Conservation (phyloP, 2,329 filamentous ascomycete genomes). For the Dothistroma septosporum region DNA sequence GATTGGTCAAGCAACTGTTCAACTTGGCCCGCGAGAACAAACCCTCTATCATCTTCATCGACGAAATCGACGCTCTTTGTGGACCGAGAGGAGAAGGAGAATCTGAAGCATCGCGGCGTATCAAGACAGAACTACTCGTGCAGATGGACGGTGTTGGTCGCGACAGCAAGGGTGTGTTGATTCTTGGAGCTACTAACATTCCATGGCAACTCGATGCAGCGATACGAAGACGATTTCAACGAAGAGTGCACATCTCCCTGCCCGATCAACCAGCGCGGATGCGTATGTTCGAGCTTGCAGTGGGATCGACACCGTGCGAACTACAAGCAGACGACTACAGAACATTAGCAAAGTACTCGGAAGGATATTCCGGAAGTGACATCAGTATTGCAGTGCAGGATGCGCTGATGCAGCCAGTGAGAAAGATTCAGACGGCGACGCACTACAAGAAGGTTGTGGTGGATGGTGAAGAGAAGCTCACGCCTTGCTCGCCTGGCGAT, state of each 20-base stretch:
- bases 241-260: constrained; percentile 89
- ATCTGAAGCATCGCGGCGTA: constrained; percentile 92
- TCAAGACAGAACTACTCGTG: constrained; percentile 97
- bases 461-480: constrained; percentile 65
- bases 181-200: constrained; percentile 95
- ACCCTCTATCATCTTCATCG: constrained; percentile 97
- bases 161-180: constrained; percentile 87
- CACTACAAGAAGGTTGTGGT: constrained; percentile 87
- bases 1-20: constrained; percentile 93
- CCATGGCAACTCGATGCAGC: constrained; percentile 97
- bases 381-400: constrained; percentile 94
- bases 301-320: constrained; percentile 89
- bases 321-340: constrained; percentile 74
- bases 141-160: constrained; percentile 99
- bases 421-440: constrained; percentile 94
- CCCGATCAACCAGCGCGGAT: constrained; percentile 83
- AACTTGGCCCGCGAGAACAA: constrained; percentile 98
- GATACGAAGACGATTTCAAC: constrained; percentile 92
- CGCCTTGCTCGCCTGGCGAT: constrained; percentile 92
- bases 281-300: constrained; percentile 90
- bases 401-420: constrained; percentile 93
- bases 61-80: constrained; percentile 94
- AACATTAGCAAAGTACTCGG: constrained; percentile 73
- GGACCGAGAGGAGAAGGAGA: constrained; percentile 91
- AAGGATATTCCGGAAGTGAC: constrained; percentile 94